Conservation (phyloP, 2,329 filamentous ascomycete genomes). For the Parastagonospora nodorum region DNA sequence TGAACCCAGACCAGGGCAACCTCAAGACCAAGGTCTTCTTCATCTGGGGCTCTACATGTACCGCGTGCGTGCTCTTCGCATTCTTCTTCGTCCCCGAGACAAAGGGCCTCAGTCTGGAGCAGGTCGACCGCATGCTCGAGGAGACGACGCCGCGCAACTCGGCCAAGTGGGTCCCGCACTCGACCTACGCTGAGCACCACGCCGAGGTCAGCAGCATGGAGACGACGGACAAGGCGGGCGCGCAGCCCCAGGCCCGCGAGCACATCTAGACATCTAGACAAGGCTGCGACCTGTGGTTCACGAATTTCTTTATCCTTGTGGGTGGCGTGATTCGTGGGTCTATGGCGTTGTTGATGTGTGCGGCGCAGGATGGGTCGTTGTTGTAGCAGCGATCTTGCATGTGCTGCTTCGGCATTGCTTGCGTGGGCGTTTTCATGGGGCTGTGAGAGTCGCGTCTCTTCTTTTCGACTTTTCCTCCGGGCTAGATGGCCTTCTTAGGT, state of each 20-base stretch:
- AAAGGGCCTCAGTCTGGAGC: slow-evolving; percentile 75
- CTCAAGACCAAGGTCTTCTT: slow-evolving; percentile 63
- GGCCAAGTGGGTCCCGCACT: slow-evolving; percentile 70
- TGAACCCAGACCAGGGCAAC: slow-evolving; percentile 66
- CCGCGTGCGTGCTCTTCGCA: slow-evolving; percentile 65
- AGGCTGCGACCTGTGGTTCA: no score
- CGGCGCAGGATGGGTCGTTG: no score
- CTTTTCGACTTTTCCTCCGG: no score
- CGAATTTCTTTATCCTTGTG: no score
- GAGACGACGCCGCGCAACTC: slow-evolving; percentile 77
- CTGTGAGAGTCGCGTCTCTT: no score
- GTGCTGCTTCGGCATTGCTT: no score
- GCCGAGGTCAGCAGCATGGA: slow-evolving; percentile 2
- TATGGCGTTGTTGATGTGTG: no score
- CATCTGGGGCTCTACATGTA: slow-evolving; percentile 59
- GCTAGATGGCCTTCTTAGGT: no score
- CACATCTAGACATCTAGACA: neutral
- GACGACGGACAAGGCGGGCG: neutral
- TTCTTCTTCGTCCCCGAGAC: slow-evolving; percentile 80
- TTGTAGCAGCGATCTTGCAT: no score
- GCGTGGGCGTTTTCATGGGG: no score
- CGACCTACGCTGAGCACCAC: slow-evolving; percentile 1
- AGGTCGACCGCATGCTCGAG: slow-evolving; percentile 83
- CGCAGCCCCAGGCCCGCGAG: neutral
- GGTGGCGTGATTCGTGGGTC: no score